Evolutionary conservation across 129 eudicot species (phyloP).

Genomic region (Logfia minima): DNA sequence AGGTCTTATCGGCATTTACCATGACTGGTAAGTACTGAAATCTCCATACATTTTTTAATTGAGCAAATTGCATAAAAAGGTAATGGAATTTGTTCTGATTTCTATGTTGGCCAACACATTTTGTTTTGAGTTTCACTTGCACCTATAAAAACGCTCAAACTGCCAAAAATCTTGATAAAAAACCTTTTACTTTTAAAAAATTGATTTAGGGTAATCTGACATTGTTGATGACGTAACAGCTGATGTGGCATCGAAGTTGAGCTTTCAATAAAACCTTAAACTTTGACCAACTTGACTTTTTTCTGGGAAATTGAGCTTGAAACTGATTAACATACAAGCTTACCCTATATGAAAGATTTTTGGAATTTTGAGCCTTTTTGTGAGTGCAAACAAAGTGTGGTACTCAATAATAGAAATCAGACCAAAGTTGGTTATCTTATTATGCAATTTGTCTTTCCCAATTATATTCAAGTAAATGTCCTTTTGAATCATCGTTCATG

Average conservation of each 20-base stretch:
- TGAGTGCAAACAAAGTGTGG: neutral
- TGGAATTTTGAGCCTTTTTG: neutral
- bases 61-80: neutral
- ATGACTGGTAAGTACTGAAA: constrained; percentile 51
- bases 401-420: neutral
- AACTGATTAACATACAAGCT: neutral
- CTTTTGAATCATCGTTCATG: too few species aligned
- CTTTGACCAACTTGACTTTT: too few species aligned
- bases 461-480: neutral
- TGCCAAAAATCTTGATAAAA: neutral
- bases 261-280: too few species aligned
- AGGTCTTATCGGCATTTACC: constrained; percentile 66
- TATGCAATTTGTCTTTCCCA: neutral
- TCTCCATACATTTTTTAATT: neutral
- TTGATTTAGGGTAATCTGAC: neutral
- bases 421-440: neutral
- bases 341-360: neutral
- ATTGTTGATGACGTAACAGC: neutral
- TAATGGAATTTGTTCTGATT: neutral
- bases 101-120: neutral
- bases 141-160: neutral
- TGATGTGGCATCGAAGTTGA: neutral
- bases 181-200: neutral
- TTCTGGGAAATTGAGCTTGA: too few species aligned
- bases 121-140: neutral